Base-by-base conservation (phyloP, 495 filamentous ascomycete species). In the Elaphomyces granulatus region DNA sequence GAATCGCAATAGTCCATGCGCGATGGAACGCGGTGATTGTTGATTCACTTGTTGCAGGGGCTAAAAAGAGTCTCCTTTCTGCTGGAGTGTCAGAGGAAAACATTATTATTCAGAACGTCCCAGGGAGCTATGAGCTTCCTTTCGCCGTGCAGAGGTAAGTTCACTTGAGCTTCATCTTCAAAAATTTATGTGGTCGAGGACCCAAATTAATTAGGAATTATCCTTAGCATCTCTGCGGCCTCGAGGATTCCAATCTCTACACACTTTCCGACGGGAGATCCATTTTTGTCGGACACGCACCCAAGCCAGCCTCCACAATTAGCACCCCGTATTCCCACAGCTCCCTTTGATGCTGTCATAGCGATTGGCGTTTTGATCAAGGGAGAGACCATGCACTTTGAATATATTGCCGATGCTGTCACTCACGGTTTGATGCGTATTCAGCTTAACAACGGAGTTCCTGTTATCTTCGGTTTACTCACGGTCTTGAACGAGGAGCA, bases 351-450 rank as follows among this genome's bases (percentile, higher is more conserved):
- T 54, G 87, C 92, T 28, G 74, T 96, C 36, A 83, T 98, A 43
- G 87, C 90, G 40, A 87, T 98, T 47, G 90, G 90, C 35, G 87
- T 93, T 31, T 72, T 98, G 19, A 94, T 98, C 59, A 98, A 98
- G 66, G 90, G 90, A 47, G 82, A 92, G 54, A 98, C 90, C 14
- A 94, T 93, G 82, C 90, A 98, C 56, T 96, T 96, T 50, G 87
- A 98, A 60, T 94, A 95, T 57, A 95, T 95, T 43, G 69, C 87
- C n/a, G 87, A 93, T 44, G 78, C 83, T 28, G 84, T 88, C 15
- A 81, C 76, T 15, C 81, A 90, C 31, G 90, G 86, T 8, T 66
- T 98, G 46, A 98, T 98, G 90, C 79, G 82, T 38, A 78, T 98
- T 39, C 85, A 90, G 48, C 62, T 96, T 19, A 88, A 96, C 55